phyloP scores from a whole-genome alignment of 164 flowering plant genomes.

The Saururus chinensis region DNA sequence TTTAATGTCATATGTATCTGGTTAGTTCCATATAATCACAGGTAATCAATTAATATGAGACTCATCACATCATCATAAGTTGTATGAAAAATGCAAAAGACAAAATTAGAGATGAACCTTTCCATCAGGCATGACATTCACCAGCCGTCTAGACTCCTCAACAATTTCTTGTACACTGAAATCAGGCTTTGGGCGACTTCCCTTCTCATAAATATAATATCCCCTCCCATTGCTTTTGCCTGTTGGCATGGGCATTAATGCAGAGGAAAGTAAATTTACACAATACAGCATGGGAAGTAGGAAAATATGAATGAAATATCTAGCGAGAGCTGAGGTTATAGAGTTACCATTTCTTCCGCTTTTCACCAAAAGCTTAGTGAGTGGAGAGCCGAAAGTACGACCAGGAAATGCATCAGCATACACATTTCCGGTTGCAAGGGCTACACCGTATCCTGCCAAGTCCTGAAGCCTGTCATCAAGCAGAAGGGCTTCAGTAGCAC shows the following conservation, averaged over 20 bases:
- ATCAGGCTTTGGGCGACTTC: constrained; percentile 87
- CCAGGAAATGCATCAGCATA: constrained; percentile 54
- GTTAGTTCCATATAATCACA: no score
- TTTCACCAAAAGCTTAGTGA: constrained; percentile 59
- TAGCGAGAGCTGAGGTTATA: not conserved
- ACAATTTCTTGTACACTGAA: constrained; percentile 58
- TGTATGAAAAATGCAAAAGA: not conserved
- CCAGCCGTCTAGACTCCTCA: constrained; percentile 56
- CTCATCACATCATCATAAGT: no score
- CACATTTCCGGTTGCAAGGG: constrained; percentile 41
- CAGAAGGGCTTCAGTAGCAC: constrained; percentile 2
- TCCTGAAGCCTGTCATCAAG: constrained; percentile 69
- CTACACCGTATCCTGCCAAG: constrained; percentile 86
- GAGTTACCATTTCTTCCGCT: constrained; percentile 73
- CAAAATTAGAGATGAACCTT: constrained; percentile 50
- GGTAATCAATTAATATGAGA: not conserved
- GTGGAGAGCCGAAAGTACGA: constrained; percentile 46
- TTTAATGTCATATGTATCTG: no score
- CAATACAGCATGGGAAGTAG: not conserved
- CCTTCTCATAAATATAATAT: constrained; percentile 78
- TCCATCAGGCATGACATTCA: constrained; percentile 74
- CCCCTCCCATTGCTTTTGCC: constrained; percentile 94
- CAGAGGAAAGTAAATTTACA: no score
- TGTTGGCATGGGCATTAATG: constrained; percentile 13
- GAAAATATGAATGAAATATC: not conserved